These are phyloP conservation scores for Wickerhamomyces alni DNA, from an alignment of 805 yeast species.

Conservation along the genomic window DNA sequence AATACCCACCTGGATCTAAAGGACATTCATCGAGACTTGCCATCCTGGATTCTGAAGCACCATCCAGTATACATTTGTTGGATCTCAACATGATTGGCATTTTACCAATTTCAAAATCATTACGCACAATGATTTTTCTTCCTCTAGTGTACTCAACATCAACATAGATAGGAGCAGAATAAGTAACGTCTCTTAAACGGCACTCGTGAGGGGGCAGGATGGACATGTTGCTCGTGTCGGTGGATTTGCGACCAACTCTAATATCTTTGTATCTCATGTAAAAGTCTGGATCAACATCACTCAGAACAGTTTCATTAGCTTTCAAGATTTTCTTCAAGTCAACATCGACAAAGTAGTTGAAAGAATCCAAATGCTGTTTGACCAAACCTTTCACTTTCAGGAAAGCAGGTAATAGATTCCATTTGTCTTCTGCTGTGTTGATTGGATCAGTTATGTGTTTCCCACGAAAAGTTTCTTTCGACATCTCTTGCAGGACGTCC, in stretches of 20 bases:
- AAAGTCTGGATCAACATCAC: slow-evolving; percentile 97
- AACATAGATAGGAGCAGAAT: slow-evolving; percentile 91
- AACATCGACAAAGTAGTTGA: slow-evolving; percentile 89
- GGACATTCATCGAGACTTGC: slow-evolving; percentile 92
- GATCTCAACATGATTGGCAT: slow-evolving; percentile 99
- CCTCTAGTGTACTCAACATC: slow-evolving; percentile 98
- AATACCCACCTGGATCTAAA: slow-evolving; percentile 97
- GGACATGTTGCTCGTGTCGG: slow-evolving; percentile 49
- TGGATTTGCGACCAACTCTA: slow-evolving; percentile 78
- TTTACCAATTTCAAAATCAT: slow-evolving; percentile 90
- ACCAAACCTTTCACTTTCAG: slow-evolving; percentile 93
- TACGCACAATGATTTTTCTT: slow-evolving; percentile 80
- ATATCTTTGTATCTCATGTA: slow-evolving; percentile 90
- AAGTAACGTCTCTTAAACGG: slow-evolving; percentile 87
- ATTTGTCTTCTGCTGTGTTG: slow-evolving; percentile 89
- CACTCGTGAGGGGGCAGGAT: slow-evolving; percentile 90
- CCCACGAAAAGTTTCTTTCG: slow-evolving; percentile 81
- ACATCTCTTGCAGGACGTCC: slow-evolving; percentile 67
- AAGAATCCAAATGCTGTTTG: slow-evolving; percentile 97
- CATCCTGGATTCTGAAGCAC: slow-evolving; percentile 76
- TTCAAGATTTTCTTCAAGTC: slow-evolving; percentile 88
- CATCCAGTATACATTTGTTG: slow-evolving; percentile 81
- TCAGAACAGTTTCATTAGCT: slow-evolving; percentile 83
- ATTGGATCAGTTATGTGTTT: slow-evolving; percentile 82
- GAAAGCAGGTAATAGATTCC: slow-evolving; percentile 96